phyloP scores from a whole-genome alignment of 2,329 filamentous ascomycete genomes.

The Aspergillus texensis region DNA sequence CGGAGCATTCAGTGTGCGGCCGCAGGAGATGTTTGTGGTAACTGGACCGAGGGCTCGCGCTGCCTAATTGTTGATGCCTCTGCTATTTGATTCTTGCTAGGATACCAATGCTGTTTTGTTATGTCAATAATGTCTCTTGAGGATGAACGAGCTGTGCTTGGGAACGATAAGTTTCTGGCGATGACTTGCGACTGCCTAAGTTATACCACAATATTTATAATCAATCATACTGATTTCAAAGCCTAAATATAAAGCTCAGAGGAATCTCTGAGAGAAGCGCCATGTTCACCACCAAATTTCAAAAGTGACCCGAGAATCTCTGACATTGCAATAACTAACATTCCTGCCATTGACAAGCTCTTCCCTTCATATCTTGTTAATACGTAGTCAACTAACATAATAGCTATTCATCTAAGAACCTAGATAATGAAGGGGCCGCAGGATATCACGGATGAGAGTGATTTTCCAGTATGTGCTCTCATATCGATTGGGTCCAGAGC shows the following conservation, averaged over 20 bases:
- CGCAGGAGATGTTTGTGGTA: slow-evolving; percentile 45
- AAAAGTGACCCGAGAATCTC: not conserved
- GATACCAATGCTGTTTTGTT: not conserved
- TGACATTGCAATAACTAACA: not conserved
- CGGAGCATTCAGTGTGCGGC: slow-evolving; percentile 58
- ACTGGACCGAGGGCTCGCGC: slow-evolving; percentile 15
- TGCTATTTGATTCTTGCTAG: not conserved
- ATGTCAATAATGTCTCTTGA: not conserved
- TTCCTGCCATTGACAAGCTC: no score
- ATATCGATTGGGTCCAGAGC: no score
- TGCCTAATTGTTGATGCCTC: not conserved
- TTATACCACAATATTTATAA: not conserved
- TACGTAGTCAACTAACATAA: no score
- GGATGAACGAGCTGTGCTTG: not conserved
- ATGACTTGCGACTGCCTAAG: not conserved
- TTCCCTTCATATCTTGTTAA: no score
- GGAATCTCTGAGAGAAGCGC: no score
- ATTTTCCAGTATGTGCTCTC: no score
- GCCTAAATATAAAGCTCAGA: not conserved
- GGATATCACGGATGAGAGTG: no score
- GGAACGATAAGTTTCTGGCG: not conserved
- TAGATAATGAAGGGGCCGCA: no score
- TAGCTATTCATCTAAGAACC: no score
- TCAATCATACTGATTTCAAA: not conserved
- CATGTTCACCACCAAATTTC: no score